These are phyloP conservation scores for Neoascochyta sp. DNA, from an alignment of 2,329 filamentous ascomycete species.

Conservation along the genomic window DNA sequence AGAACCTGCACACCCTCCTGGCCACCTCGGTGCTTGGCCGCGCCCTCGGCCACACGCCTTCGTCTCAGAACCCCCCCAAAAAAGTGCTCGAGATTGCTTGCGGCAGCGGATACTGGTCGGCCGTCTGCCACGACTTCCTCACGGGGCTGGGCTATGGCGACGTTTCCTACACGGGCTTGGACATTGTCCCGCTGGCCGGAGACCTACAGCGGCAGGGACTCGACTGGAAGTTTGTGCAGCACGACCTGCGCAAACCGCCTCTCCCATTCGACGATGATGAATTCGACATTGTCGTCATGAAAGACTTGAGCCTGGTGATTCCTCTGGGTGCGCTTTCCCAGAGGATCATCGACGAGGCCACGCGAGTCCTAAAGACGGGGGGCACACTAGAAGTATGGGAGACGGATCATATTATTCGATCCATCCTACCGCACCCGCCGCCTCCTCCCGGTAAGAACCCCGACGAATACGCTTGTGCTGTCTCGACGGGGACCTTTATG, in stretches of 20 bases:
- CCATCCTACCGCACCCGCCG: slow-evolving; percentile 73
- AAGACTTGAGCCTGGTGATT: slow-evolving; percentile 72
- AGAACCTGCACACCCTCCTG: slow-evolving; percentile 78
- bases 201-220: slow-evolving; percentile 67
- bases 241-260: slow-evolving; percentile 72
- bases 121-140: slow-evolving; percentile 79
- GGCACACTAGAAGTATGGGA: slow-evolving; percentile 88
- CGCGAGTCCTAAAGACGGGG: slow-evolving; percentile 72
- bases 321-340: slow-evolving; percentile 54
- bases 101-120: slow-evolving; percentile 85
- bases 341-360: slow-evolving; percentile 64
- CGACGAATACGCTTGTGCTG: slow-evolving; percentile 61
- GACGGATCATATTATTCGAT: slow-evolving; percentile 77
- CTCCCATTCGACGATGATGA: slow-evolving; percentile 75
- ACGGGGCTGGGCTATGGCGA: slow-evolving; percentile 62
- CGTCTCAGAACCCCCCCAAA: slow-evolving; percentile 64
- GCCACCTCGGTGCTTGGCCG: slow-evolving; percentile 77
- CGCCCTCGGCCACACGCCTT: slow-evolving; percentile 68
- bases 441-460: slow-evolving; percentile 55
- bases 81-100: slow-evolving; percentile 80
- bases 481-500: slow-evolving; percentile 73
- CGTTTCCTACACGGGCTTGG: slow-evolving; percentile 76
- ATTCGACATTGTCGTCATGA: slow-evolving; percentile 86
- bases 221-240: slow-evolving; percentile 84
- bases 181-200: slow-evolving; percentile 70